Conservation (phyloP, 176 grass and related monocot species). For the Zoysia pacifica region DNA sequence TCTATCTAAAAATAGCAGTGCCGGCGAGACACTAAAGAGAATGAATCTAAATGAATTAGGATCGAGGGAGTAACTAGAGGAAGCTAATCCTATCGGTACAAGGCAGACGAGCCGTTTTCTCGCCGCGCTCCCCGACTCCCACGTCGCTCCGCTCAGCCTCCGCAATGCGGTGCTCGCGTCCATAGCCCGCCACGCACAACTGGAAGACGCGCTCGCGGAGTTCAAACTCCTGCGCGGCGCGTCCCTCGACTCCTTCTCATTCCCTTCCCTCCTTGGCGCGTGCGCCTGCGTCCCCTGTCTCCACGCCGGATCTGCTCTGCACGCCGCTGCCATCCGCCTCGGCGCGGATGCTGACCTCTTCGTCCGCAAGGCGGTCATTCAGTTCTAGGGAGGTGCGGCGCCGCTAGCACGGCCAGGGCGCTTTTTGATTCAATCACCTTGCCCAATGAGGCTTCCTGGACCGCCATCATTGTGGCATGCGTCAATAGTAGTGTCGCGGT, state of each 20-base stretch:
- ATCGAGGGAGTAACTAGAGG: too few species aligned
- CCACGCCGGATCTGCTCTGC: constrained; percentile 39
- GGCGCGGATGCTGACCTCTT: constrained; percentile 74
- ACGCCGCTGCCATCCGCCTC: constrained; percentile 54
- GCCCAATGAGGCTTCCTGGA: constrained; percentile 72
- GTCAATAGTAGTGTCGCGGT: constrained; percentile 15
- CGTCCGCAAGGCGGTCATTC: constrained; percentile 68
- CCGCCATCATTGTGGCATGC: constrained; percentile 51
- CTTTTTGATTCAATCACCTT: constrained; percentile 62
- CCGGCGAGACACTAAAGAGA: too few species aligned
- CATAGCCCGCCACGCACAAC: constrained; percentile 58
- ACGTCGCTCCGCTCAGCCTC: constrained; percentile 50
- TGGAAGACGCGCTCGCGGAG: constrained; percentile 48
- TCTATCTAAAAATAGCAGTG: too few species aligned
- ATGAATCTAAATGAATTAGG: too few species aligned
- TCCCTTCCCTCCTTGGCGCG: constrained; percentile 59
- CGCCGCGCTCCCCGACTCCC: constrained; percentile 41
- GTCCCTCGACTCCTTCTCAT: constrained; percentile 70
- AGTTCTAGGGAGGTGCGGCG: constrained; percentile 71
- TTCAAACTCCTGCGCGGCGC: constrained; percentile 53
- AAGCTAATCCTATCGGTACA: too few species aligned
- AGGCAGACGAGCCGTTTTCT: background rate
- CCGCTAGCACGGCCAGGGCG: constrained; percentile 28
- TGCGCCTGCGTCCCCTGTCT: constrained; percentile 43
- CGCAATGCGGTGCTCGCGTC: constrained; percentile 63